These are phyloP conservation scores for Thraustochytrium sp. DNA, from an alignment of 352 stramenopile species.

Conservation along the genomic window DNA sequence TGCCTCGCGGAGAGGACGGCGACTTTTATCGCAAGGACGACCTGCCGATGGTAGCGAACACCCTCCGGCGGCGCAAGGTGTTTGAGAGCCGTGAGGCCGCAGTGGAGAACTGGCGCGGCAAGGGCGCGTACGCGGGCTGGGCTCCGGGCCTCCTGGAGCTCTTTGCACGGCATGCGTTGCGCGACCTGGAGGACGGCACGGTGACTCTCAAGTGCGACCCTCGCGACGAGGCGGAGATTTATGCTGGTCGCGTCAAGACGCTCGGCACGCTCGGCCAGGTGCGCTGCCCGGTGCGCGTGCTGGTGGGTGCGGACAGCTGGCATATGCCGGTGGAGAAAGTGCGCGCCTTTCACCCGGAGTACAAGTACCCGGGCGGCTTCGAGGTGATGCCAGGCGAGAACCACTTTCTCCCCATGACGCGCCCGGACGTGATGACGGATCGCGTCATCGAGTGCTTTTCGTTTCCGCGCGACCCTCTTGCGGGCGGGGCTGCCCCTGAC, in stretches of 20 bases:
- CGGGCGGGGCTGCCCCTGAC: neutral
- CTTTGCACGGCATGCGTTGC: neutral
- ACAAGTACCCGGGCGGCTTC: neutral
- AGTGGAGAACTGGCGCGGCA: neutral
- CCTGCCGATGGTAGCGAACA: neutral
- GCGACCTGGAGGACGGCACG: neutral
- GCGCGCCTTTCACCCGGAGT: neutral
- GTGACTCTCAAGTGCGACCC: conserved; percentile 9
- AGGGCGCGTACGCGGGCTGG: conserved; percentile 23
- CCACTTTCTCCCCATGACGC: conserved; percentile 21
- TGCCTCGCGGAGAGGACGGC: neutral
- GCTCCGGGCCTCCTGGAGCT: neutral
- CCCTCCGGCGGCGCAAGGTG: neutral
- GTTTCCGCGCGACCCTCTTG: neutral
- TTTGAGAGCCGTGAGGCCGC: neutral
- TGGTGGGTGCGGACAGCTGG: neutral
- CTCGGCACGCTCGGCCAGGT: neutral
- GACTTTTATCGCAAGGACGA: neutral
- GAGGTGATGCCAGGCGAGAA: neutral
- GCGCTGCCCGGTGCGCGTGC: neutral
- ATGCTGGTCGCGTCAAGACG: neutral
- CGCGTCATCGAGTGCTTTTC: neutral
- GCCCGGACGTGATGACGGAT: neutral
- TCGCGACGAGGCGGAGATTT: neutral
- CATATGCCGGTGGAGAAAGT: neutral